These are phyloP conservation scores for Colletotrichum sp. DNA, from an alignment of 2,329 filamentous ascomycete species.

Conservation along the genomic window DNA sequence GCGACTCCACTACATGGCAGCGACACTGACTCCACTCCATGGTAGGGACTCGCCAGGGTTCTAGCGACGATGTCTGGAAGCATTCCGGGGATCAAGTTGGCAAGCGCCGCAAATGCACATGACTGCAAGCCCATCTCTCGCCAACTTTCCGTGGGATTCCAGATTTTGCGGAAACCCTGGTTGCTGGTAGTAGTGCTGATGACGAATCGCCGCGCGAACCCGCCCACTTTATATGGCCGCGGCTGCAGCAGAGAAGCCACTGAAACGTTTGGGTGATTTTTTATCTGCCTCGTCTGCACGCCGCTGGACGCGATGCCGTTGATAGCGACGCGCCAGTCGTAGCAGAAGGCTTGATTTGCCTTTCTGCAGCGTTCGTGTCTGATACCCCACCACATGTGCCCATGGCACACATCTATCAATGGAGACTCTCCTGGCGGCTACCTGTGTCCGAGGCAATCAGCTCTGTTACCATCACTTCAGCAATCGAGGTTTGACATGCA, in stretches of 20 bases:
- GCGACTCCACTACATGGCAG: too few species aligned
- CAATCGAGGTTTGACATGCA: not conserved
- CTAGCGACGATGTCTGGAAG: not conserved
- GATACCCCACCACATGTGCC: not conserved
- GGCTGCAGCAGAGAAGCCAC: too few species aligned
- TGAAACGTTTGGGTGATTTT: too few species aligned
- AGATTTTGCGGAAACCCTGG: not conserved
- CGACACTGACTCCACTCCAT: not conserved
- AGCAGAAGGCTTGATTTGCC: not conserved
- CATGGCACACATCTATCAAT: not conserved
- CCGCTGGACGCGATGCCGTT: too few species aligned
- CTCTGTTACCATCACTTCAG: not conserved
- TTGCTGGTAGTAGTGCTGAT: not conserved
- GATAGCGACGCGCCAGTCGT: not conserved
- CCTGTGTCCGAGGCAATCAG: not conserved
- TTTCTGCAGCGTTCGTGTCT: not conserved
- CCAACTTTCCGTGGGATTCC: not conserved
- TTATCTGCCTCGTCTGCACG: too few species aligned
- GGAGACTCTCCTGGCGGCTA: not conserved
- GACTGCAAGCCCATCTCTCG: not conserved
- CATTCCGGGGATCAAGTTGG: not conserved
- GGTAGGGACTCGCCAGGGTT: not conserved
- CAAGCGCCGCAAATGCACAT: not conserved
- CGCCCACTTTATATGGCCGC: too few species aligned
- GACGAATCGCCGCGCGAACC: not conserved